Evolutionary conservation across 2,329 filamentous ascomycete genomes (phyloP), one percentile per base, ranked within the genome.

Genomic region (Epichloe uncinata): DNA sequence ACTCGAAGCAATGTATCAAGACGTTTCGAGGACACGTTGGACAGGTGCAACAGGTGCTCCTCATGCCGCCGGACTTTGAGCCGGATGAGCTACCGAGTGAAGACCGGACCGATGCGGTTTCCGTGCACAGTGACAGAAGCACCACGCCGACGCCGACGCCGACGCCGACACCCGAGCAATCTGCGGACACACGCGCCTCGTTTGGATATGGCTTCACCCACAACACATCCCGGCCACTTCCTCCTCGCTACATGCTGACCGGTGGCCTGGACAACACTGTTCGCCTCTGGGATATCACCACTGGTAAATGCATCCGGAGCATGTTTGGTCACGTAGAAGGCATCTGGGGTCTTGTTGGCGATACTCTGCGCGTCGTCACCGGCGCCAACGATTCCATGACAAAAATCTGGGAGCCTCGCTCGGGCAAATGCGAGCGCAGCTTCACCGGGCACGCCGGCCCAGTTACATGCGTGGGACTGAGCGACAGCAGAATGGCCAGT

Each of bases 261-360:
- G 90, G 87, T 47, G 89, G 88, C 0, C 77, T 98, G 16, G 93
- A 98, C 66, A 85, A 84, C 51, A 96, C 89, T 0, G 87, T 97
- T 54, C 84, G 91, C 11, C 76, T 97, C 18, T 98, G 93, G 91
- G 88, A 96, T 63, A 86, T 89, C 1, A 78, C 78, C 5, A 85
- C 85, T 0, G 88, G 87, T 37, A 80, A 81, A 55, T 95, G 87
- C 60, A 75, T 96, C 35, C 85, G 88, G 54, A 95, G 88, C 34
- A 95, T 96, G 73, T 98, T 97, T 63, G 93, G 93, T 0, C 93
- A 98, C 61, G 79, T 98, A 20, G 93, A 98, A 66, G 93, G 93
- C 34, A 85, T 98, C 18, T 98, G 93, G 93, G 85, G 87, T 5
- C 74, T 98, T 3, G 87, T 86, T 0, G 91, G 87, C 3, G 91